A percentile compares a stretch with the other conserved stretches of the same genome.
These are phyloP conservation scores for Cytospora schulzeri DNA, from an alignment of 2,329 filamentous ascomycete genomes.

Conservation along the genomic window DNA sequence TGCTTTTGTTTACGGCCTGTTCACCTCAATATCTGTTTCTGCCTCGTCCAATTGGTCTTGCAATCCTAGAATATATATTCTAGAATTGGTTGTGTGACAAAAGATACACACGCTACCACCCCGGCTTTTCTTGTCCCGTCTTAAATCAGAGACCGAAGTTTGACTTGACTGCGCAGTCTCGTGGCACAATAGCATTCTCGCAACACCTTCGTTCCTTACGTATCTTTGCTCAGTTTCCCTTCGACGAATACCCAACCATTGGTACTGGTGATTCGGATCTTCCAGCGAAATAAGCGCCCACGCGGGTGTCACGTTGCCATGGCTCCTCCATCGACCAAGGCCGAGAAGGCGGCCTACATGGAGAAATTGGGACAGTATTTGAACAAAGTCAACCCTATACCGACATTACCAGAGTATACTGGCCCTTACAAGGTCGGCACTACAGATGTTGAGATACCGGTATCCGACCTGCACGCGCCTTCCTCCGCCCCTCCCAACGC, in stretches of 20 bases:
- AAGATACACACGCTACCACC: background rate
- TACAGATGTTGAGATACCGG: slow-evolving; percentile 77
- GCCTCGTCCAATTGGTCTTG: background rate
- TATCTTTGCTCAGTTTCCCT: background rate
- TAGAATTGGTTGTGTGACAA: background rate
- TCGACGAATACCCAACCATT: background rate
- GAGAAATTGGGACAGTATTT: slow-evolving; percentile 49
- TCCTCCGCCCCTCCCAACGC: slow-evolving; percentile 56
- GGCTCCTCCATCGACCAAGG: slow-evolving; percentile 17
- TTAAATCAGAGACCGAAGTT: background rate
- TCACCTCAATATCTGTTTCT: background rate
- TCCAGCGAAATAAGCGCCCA: background rate
- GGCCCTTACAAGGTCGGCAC: slow-evolving; percentile 80
- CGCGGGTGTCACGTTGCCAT: background rate
- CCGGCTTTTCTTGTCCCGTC: background rate
- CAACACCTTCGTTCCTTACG: background rate
- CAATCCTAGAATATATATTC: background rate
- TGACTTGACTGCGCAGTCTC: background rate
- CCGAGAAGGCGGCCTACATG: slow-evolving; percentile 25
- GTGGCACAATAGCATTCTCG: background rate
- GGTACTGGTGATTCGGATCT: background rate
- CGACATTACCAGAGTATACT: slow-evolving; percentile 72
- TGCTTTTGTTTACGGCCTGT: background rate
- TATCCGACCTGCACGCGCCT: slow-evolving; percentile 59
- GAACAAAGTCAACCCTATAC: slow-evolving; percentile 67